Conservation (phyloP, 2,329 filamentous ascomycete species). For the Clarireedia sp. region DNA sequence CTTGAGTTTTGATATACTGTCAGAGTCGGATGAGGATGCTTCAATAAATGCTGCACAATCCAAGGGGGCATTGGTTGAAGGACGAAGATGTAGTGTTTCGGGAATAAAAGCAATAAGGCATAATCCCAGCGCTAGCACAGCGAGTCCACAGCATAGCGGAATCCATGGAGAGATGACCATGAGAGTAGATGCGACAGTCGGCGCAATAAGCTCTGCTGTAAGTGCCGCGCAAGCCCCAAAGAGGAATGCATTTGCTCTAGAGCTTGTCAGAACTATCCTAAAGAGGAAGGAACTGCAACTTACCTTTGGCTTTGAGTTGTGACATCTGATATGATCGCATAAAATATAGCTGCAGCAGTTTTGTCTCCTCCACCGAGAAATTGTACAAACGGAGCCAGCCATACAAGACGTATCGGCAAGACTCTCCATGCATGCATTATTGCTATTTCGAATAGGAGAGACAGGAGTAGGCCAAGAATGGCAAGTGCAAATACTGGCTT, state of each 20-base stretch:
- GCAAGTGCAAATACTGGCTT: constrained; percentile 30
- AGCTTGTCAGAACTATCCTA: not conserved
- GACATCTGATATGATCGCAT: constrained; percentile 33
- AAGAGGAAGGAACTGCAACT: not conserved
- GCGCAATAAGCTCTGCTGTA: constrained; percentile 32
- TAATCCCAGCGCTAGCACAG: constrained; percentile 14
- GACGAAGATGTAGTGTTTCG: constrained; percentile 26
- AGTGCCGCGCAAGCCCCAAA: constrained; percentile 26
- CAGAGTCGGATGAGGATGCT: not conserved
- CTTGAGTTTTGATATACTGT: constrained; percentile 11
- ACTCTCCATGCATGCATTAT: constrained; percentile 30
- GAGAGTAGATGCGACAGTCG: constrained; percentile 31
- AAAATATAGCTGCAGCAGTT: constrained; percentile 28
- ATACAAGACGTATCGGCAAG: constrained; percentile 30
- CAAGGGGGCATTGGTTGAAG: constrained; percentile 1
- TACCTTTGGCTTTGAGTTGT: constrained; percentile 32
- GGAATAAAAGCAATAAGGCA: constrained; percentile 25
- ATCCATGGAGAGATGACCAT: constrained; percentile 29
- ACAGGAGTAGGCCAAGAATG: constrained; percentile 28
- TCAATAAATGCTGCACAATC: not conserved
- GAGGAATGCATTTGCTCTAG: constrained; percentile 33
- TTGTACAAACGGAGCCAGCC: constrained; percentile 28
- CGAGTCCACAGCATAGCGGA: constrained; percentile 17
- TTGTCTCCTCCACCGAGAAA: constrained; percentile 33
- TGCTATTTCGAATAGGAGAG: constrained; percentile 25